These are phyloP conservation scores for Ziziphus jujuba DNA, from an alignment of 306 rosid species.

Conservation along the genomic window DNA sequence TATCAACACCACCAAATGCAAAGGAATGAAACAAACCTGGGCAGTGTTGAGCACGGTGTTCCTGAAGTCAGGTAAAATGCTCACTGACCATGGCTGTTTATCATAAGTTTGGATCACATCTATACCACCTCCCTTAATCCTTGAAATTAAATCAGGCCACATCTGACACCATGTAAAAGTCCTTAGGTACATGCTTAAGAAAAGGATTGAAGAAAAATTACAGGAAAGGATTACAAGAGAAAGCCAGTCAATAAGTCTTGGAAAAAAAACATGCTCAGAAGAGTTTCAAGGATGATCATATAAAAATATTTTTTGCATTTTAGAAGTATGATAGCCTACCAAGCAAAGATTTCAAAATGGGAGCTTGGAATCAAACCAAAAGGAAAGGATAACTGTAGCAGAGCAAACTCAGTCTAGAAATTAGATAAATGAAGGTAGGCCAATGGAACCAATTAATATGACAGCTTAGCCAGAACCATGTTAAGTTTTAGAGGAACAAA, in stretches of 20 bases:
- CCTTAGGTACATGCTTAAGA: not conserved
- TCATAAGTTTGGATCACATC: constrained; percentile 92
- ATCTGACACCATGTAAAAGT: constrained; percentile 50
- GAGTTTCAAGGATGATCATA: not conserved
- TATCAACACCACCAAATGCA: not conserved
- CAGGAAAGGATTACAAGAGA: constrained; percentile 33
- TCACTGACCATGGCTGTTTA: constrained; percentile 98
- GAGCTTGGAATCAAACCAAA: not conserved
- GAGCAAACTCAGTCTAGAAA: not conserved
- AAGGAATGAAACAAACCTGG: constrained; percentile 57
- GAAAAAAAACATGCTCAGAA: not conserved
- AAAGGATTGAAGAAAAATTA: not conserved
- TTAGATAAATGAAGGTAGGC: not conserved
- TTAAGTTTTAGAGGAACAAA: too few species aligned
- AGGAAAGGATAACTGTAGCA: not conserved
- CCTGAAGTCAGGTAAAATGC: constrained; percentile 90
- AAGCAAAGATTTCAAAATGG: not conserved
- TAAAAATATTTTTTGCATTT: not conserved
- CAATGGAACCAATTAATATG: not conserved
- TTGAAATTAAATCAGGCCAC: constrained; percentile 95
- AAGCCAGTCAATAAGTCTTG: not conserved
- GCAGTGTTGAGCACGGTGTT: constrained; percentile 80
- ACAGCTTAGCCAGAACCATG: not conserved
- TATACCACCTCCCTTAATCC: constrained; percentile 94
- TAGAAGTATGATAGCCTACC: not conserved